Evolutionary conservation across 768 basidiomycete genomes (phyloP).

Genomic region (Lactarius quietus): DNA sequence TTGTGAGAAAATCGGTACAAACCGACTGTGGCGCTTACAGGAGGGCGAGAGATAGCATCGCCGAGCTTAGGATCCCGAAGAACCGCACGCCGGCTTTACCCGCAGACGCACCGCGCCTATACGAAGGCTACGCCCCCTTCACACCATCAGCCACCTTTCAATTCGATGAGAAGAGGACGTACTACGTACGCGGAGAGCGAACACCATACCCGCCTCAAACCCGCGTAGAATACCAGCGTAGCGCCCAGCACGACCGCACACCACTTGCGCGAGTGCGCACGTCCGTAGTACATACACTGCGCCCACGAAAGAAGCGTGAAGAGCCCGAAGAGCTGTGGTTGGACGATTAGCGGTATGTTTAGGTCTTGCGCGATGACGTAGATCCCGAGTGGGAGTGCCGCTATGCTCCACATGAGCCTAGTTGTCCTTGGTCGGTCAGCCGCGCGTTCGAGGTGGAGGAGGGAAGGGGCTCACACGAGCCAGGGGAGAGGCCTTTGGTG

Average conservation of each 20-base stretch:
- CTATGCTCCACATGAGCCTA: conserved; percentile 60
- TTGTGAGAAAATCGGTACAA: too few relatives aligned
- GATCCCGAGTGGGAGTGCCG: conserved; percentile 59
- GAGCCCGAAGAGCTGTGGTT: conserved; percentile 62
- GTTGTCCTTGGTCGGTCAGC: not conserved
- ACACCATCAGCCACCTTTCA: too few relatives aligned
- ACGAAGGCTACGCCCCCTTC: conserved; percentile 43
- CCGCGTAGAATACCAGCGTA: too few relatives aligned
- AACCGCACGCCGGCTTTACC: conserved; percentile 38
- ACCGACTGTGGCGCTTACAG: too few relatives aligned
- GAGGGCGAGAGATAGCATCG: conserved; percentile 51
- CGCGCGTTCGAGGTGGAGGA: too few relatives aligned
- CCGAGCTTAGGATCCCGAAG: conserved; percentile 59
- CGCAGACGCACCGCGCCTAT: conserved; percentile 35
- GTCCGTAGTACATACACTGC: conserved; percentile 70
- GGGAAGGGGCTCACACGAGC: conserved; percentile 49
- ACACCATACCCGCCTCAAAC: too few relatives aligned
- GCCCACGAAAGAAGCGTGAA: conserved; percentile 61
- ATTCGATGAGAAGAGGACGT: too few relatives aligned
- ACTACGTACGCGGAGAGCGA: too few relatives aligned
- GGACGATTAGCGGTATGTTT: conserved; percentile 68
- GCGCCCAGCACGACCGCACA: too few relatives aligned
- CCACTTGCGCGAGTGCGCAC: conserved; percentile 35
- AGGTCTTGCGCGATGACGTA: conserved; percentile 63
- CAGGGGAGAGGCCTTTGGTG: conserved; percentile 65